Base-by-base conservation (phyloP, 1,139 yeast species). In the Meyerozyma sp. region DNA sequence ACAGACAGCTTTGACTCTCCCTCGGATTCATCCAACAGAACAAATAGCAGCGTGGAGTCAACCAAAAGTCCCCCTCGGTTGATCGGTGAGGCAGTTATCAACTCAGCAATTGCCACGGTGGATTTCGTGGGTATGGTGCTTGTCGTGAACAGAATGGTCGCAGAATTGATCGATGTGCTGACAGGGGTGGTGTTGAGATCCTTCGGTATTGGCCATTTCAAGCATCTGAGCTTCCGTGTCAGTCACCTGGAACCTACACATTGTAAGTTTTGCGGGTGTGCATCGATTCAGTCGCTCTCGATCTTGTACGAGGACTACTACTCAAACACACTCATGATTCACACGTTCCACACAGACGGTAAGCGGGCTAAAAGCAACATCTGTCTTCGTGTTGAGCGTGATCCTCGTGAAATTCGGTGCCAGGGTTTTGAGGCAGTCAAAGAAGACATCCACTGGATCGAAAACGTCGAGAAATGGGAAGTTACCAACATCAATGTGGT, bases 261-360 rank as follows among this genome's bases (percentile, higher is more conserved):
- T 65, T 89, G 96, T 63, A 75, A 85, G 46, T 89, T 89, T 61
- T 89, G 96, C 68, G 96, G 96, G 1, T 84, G 95, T 66, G 91
- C 87, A 0, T 84, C 95, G 0, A 76, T 88, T 34, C 77, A 80
- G 30, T 76, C 91, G 1, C 73, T 89, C 42, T 82, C 91, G 2
- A 70, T 87, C 30, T 80, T 83, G 1, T 89, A 87, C 59, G 82
- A 83, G 37, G 88, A 83, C 50, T 62, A 63, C 21, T 82, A 78
- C 44, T 68, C 75, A 1, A 75, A 75, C 8, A 76, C 80, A 1
- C 67, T 88, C 40, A 81, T 84, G 7, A 68, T 86, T 61, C 96
- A 88, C 55, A 83, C 94, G 0, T 81, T 81, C 55, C 77, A 77
- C 41, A 79, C 84, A 42, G 88, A 83, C 47, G 58, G 56, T 29